Percentiles rank a stretch among this genome's conserved stretches.
phyloP scores from a whole-genome alignment of 73 alveolate genomes.

The Tetrahymena elliotti region DNA sequence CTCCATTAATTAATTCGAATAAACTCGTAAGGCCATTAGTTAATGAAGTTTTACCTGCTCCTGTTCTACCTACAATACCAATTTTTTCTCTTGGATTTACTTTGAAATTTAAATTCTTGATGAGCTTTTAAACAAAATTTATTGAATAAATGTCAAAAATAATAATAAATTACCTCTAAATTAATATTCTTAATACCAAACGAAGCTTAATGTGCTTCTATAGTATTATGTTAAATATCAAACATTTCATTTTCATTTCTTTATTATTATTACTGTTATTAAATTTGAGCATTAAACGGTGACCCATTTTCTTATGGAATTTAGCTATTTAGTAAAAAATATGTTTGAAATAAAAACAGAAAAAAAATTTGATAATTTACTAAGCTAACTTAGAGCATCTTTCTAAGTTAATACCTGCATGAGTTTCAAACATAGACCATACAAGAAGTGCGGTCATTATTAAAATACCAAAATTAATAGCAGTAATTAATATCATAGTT shows the following conservation, averaged over 20 bases:
- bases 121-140: slow-evolving; percentile 35
- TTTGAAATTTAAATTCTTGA: slow-evolving; percentile 45
- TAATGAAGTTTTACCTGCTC: slow-evolving; percentile 74
- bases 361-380: background rate
- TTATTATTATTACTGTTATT: background rate
- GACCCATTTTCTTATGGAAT: background rate
- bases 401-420: background rate
- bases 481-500: background rate
- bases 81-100: slow-evolving; percentile 63
- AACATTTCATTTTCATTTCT: background rate
- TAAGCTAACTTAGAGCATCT: background rate
- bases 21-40: slow-evolving; percentile 53
- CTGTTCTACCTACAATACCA: slow-evolving; percentile 92
- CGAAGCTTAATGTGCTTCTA: background rate
- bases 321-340: background rate
- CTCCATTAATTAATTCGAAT: slow-evolving; percentile 38
- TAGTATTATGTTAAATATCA: background rate
- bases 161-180: background rate
- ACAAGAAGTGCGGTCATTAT: background rate
- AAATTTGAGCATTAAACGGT: background rate
- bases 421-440: background rate
- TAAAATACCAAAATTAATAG: background rate
- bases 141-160: background rate
- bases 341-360: background rate
- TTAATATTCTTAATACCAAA: background rate